These are phyloP conservation scores for Furcasterigmium furcatum DNA, from an alignment of 2,329 filamentous ascomycete species.

Conservation along the genomic window DNA sequence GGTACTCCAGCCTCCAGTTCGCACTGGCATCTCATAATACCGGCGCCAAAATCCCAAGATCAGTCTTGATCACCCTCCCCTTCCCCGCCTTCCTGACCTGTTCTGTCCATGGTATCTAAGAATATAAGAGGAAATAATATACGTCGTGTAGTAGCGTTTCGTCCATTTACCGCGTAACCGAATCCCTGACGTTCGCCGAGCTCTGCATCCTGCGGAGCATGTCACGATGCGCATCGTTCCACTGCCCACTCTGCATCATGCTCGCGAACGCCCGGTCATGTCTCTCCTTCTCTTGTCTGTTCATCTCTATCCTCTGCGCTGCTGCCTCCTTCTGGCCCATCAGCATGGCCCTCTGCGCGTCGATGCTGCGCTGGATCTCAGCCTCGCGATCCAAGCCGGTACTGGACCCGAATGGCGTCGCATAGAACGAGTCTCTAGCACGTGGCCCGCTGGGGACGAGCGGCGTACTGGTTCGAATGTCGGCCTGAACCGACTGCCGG, in stretches of 20 bases:
- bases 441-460: slow-evolving; percentile 21
- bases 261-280: slow-evolving; percentile 66
- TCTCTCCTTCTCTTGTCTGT: slow-evolving; percentile 53
- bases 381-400: slow-evolving; percentile 25
- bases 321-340: slow-evolving; percentile 62
- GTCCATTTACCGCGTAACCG: no score
- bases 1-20: no score
- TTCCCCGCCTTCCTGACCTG: no score
- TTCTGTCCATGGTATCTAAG: slow-evolving; percentile 1
- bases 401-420: slow-evolving; percentile 8
- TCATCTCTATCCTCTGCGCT: slow-evolving; percentile 55
- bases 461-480: slow-evolving; percentile 45
- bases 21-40: no score
- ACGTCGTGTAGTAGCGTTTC: not conserved
- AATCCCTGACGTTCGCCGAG: slow-evolving; percentile 23
- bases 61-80: no score
- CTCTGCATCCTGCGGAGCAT: slow-evolving; percentile 77
- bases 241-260: slow-evolving; percentile 71
- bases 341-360: slow-evolving; percentile 52
- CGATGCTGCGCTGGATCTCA: slow-evolving; percentile 45
- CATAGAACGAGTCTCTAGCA: slow-evolving; percentile 28
- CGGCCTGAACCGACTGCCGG: slow-evolving; percentile 61
- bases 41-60: no score
- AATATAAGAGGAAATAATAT: not conserved
- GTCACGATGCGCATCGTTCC: slow-evolving; percentile 74